Base-by-base conservation (phyloP, 1,284 basidiomycete species). In the Anthracocystis walkeri region DNA sequence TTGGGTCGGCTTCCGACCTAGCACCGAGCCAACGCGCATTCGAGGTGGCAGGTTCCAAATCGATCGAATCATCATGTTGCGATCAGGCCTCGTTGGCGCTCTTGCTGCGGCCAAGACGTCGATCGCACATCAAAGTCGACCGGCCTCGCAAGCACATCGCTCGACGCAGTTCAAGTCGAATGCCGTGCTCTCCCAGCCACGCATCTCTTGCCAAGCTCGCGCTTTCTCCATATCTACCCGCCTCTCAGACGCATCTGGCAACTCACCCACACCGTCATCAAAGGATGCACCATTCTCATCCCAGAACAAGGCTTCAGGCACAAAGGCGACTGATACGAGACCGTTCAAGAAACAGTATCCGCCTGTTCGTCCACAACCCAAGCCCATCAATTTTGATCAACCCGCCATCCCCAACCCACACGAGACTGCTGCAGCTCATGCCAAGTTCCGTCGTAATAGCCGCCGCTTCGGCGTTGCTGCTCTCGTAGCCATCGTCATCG, bases 381-480 rank as follows among this genome's bases (percentile, higher is more conserved):
- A 79, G 59, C 63, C 77, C 23, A 79, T 79, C 60, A 67, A 74
- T 48, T 85, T 82, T 51, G 82, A 84, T 53, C 54, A 83, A 61
- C 83, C 83, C 11, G 83, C 83, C 21, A 79, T 85, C 7, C 77
- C 82, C 1, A 81, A 83, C 40, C 82, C 82, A 11, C 72, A 74
- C 31, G 77, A 82, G 44, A 81, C 83, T 2, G 80, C 80, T 6
- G 74, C 79, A 21, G 78, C 81, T 10, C 80, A 84, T 51, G 75
- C 74, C 33, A 59, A 66, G n/a, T 84, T 84, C 49, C 65, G 77
- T 38, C 69, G 62, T 23, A 59, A 73, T 40, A 70, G 70, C 42
- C 63, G 75, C 12, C 58, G 62, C 0, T 65, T 55, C 16, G 59
- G 58, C 8, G 29, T 55, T 20, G 72, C 41, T 10, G 55, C 57